phyloP scores from a whole-genome alignment of 176 grass and related monocot species.

The Cymbopogon citratus region DNA sequence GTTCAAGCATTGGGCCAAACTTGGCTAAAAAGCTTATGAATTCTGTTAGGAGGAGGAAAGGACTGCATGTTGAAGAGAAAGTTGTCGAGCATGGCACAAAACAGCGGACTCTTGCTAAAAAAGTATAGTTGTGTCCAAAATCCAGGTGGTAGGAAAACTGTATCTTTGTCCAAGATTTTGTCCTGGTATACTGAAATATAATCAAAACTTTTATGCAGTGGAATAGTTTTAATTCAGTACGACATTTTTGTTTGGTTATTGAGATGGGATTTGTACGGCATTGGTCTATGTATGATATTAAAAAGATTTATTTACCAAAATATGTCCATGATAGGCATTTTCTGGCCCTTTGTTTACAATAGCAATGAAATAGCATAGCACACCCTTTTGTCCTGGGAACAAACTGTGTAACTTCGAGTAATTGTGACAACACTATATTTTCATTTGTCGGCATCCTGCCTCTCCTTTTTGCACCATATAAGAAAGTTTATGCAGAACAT shows the following conservation, averaged over 20 bases:
- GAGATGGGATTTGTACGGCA: background rate
- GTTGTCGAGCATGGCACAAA: conserved; percentile 93
- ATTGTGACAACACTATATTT: too few relatives aligned
- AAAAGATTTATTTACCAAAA: background rate
- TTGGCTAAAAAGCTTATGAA: conserved; percentile 78
- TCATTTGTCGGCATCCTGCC: too few relatives aligned
- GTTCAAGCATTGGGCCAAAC: conserved; percentile 76
- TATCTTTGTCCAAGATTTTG: conserved; percentile 16
- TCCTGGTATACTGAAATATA: conserved; percentile 16
- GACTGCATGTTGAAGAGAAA: conserved; percentile 81
- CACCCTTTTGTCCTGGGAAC: too few relatives aligned
- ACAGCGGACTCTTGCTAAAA: conserved; percentile 83
- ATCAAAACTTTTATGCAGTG: background rate
- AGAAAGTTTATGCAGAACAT: too few relatives aligned
- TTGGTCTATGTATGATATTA: background rate
- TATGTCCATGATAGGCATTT: too few relatives aligned
- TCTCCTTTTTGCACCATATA: too few relatives aligned
- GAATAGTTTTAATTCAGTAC: background rate
- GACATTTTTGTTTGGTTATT: conserved; percentile 2
- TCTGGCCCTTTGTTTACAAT: too few relatives aligned
- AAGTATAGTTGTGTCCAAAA: conserved; percentile 47
- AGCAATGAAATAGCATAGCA: too few relatives aligned
- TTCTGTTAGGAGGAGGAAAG: conserved; percentile 83
- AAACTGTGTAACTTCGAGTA: too few relatives aligned
- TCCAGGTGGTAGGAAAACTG: background rate